Base-by-base conservation (phyloP, 805 yeast genomes). In the Debaryomyces prosopidis region DNA sequence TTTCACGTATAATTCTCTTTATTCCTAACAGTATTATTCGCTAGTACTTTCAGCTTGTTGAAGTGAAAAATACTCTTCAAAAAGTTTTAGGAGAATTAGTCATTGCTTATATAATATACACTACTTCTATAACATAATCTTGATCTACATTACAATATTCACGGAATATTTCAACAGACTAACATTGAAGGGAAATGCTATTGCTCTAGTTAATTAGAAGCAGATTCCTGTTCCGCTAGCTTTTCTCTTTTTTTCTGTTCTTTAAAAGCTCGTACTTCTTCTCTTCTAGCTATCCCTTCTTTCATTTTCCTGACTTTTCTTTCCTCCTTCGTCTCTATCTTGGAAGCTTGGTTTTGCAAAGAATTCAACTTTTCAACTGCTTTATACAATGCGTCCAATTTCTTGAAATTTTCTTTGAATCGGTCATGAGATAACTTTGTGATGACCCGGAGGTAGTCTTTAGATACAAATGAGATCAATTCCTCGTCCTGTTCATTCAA, bases 321-420 rank as follows among this genome's bases (percentile, higher is more conserved):
- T 46, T 81, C 79, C 49, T 82, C 86, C 49, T 81, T 81, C 0
- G 84, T 72, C 26, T 47, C 50, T 19, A 16, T 23, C 8, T 34
- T n/a, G 3, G 27, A 11, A 3, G 6, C 18, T 12, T 16, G 17
- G 12, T 17, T 27, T 11, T 26, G 9, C 3, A n/a, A 15, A 15
- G 23, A 14, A 20, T 35, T 11, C 9, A 33, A 16, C 3, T 45
- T 39, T 8, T 68, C 69, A 17, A 84, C 71, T 4, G 75, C 72
- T 1, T 60, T 44, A 40, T 71, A 67, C 16, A 87, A 58, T 42
- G 70, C 76, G 5, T 73, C 66, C 55, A 86, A 69, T 48, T 86
- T 84, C 44, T 66, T 69, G 39, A 66, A 68, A 62, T 89, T 89
- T 57, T 88, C 94, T 7, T 58, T 62, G 56, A 87, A 89, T 52